Evolutionary conservation across 2,329 filamentous ascomycete species (phyloP).

Genomic region (Sphaerulina populicola): DNA sequence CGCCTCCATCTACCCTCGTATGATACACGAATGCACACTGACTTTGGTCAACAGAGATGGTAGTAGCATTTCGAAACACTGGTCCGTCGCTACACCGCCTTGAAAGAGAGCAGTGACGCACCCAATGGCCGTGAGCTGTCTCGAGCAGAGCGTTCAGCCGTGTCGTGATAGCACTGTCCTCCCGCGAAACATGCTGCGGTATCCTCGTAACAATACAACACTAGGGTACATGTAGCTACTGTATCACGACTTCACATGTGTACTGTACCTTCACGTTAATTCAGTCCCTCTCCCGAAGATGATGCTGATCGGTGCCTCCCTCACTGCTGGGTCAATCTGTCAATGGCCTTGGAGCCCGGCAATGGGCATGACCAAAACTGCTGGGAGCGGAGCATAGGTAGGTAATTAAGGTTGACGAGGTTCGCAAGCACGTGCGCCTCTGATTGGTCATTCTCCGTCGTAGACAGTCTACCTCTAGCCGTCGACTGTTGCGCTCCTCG

Average conservation of each 20-base stretch:
- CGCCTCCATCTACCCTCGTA: neutral
- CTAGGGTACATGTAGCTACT: no score
- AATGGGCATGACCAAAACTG: neutral
- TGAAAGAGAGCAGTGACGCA: neutral
- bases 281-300: neutral
- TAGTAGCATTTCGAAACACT: neutral
- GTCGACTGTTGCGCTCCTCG: slow-evolving; percentile 1
- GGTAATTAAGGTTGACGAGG: neutral
- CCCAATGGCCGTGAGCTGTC: no score
- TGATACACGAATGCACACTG: neutral
- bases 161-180: no score
- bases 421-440: slow-evolving; percentile 1
- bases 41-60: neutral
- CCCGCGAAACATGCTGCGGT: no score
- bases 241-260: neutral
- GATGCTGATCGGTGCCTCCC: neutral
- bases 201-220: no score
- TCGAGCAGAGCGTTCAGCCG: no score
- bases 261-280: neutral
- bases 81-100: neutral
- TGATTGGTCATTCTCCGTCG: slow-evolving; percentile 1
- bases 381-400: no score
- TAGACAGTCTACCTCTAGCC: neutral
- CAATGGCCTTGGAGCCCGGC: no score
- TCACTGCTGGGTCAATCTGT: neutral